These are phyloP conservation scores for Aurantiochytrium sp. DNA, from an alignment of 108 stramenopile genomes.

Conservation along the genomic window DNA sequence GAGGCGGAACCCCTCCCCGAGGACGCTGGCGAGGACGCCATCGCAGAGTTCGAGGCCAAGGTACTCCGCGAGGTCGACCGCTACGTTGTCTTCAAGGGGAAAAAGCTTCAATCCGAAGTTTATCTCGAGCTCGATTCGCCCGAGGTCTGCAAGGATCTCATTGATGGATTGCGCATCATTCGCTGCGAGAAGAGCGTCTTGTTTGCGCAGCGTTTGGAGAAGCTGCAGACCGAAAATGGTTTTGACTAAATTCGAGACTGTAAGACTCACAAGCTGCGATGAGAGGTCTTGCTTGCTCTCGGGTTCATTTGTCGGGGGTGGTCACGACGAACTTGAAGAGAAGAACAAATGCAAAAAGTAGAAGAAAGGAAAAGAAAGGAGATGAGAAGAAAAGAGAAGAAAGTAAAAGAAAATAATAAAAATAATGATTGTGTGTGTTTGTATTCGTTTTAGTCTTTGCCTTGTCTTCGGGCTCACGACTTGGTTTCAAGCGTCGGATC, in stretches of 20 bases:
- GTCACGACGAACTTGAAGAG: no score
- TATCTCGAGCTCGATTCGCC: slow-evolving; percentile 2
- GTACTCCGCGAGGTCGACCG: neutral
- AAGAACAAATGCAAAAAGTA: no score
- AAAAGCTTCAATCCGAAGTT: neutral
- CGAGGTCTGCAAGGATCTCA: neutral
- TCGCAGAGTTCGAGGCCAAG: neutral
- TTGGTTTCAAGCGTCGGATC: neutral
- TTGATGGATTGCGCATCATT: neutral
- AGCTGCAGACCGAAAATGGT: neutral
- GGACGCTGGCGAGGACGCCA: neutral
- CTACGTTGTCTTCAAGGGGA: neutral
- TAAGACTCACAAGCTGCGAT: neutral
- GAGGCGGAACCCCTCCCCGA: neutral
- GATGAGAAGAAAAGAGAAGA: no score
- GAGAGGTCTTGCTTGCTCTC: neutral
- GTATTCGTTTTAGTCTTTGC: no score
- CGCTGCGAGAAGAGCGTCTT: slow-evolving; percentile 13
- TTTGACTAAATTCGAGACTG: neutral
- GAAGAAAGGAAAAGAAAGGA: no score
- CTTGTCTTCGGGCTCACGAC: no score
- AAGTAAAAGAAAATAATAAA: no score
- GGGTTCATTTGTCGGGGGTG: no score
- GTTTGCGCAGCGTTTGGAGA: neutral
- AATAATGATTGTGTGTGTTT: no score